Conservation (phyloP, 805 yeast species). For the Blastobotrys parvus region DNA sequence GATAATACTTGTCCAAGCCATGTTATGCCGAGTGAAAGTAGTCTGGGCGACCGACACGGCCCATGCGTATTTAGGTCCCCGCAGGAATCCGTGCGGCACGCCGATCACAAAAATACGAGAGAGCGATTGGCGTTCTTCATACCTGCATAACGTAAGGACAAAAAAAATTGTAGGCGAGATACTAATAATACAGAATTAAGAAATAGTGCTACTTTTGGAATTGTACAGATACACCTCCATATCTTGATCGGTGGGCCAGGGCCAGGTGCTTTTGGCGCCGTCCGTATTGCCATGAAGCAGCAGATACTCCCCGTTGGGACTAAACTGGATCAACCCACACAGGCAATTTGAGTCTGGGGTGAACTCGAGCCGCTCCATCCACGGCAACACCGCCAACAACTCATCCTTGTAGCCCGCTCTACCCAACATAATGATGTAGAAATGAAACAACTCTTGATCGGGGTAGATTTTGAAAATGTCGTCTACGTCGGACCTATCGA, state of each 20-base stretch:
- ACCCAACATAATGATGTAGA: constrained; percentile 44
- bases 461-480: constrained; percentile 35
- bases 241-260: constrained; percentile 26
- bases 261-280: constrained; percentile 11
- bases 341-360: constrained; percentile 36
- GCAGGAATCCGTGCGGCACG: too few relatives aligned
- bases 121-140: too few relatives aligned
- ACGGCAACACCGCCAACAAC: constrained; percentile 40
- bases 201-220: too few relatives aligned
- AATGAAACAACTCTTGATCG: constrained; percentile 38
- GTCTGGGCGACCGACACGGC: too few relatives aligned
- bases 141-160: too few relatives aligned
- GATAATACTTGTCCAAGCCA: too few relatives aligned
- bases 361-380: constrained; percentile 45
- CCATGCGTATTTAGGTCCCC: too few relatives aligned
- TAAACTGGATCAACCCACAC: constrained; percentile 30
- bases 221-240: constrained; percentile 13
- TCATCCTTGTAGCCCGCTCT: constrained; percentile 41
- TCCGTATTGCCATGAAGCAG: constrained; percentile 18
- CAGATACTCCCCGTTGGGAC: constrained; percentile 25
- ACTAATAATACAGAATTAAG: too few relatives aligned
- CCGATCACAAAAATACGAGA: too few relatives aligned
- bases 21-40: too few relatives aligned
- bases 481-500: constrained; percentile 22
- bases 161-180: too few relatives aligned